Percentiles rank a stretch among this genome's conserved stretches.
Evolutionary conservation across 257 asterid species (phyloP).

Genomic region (Nicotiana noctiflora): DNA sequence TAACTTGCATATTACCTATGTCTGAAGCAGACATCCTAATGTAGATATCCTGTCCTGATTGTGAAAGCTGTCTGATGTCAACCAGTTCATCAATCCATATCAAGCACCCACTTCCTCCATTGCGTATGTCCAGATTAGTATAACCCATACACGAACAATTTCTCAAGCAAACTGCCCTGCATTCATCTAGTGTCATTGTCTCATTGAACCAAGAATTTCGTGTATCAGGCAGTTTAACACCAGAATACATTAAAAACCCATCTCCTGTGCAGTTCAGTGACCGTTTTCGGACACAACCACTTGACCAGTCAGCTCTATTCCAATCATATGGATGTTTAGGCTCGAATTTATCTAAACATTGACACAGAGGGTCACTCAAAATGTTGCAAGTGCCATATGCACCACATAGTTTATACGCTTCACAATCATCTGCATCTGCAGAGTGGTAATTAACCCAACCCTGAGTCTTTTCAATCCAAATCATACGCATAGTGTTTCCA

Average conservation of each 20-base stretch:
- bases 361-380: slow-evolving; percentile 14
- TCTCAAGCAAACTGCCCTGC: slow-evolving; percentile 20
- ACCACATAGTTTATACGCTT: slow-evolving; percentile 17
- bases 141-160: slow-evolving; percentile 33
- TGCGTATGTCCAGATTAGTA: slow-evolving; percentile 13
- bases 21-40: slow-evolving; percentile 22
- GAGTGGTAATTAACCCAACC: slow-evolving; percentile 10
- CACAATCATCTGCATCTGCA: slow-evolving; percentile 27
- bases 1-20: slow-evolving; percentile 8
- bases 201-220: slow-evolving; percentile 12
- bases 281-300: slow-evolving; percentile 19
- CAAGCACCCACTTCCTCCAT: slow-evolving; percentile 31
- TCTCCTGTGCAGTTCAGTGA: slow-evolving; percentile 24
- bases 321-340: slow-evolving; percentile 18
- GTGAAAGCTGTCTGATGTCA: slow-evolving; percentile 11
- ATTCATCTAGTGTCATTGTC: slow-evolving; percentile 16
- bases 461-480: slow-evolving; percentile 12
- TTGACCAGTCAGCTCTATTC: slow-evolving; percentile 20
- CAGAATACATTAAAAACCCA: slow-evolving; percentile 11
- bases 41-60: slow-evolving; percentile 19
- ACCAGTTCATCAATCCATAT: slow-evolving; percentile 26
- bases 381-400: slow-evolving; percentile 20
- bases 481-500: background rate
- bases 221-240: slow-evolving; percentile 28
- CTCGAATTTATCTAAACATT: slow-evolving; percentile 22